Evolutionary conservation across 179 eudicot genomes (phyloP).

Genomic region (Silene vulgaris): DNA sequence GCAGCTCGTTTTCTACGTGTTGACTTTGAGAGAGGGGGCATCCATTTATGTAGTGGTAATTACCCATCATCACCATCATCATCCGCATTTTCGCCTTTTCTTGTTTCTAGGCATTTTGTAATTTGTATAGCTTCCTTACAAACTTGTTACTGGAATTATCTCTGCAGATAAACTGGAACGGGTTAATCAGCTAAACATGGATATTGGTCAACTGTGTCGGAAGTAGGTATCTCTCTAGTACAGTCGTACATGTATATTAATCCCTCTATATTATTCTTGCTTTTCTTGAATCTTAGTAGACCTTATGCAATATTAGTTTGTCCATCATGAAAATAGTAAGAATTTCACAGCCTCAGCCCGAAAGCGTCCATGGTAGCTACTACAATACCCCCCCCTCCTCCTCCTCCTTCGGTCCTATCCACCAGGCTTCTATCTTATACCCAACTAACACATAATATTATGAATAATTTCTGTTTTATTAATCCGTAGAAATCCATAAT

Average conservation of each 20-base stretch:
- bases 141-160: constrained; percentile 11
- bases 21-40: constrained; percentile 97
- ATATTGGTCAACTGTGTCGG: constrained; percentile 55
- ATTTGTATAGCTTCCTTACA: not conserved
- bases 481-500: no score
- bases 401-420: not conserved
- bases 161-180: constrained; percentile 68
- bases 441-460: not conserved
- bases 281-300: not conserved
- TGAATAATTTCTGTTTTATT: no score
- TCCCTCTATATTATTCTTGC: constrained; percentile 5
- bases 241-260: constrained; percentile 4
- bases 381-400: not conserved
- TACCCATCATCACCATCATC: not conserved
- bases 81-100: constrained; percentile 4
- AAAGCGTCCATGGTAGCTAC: not conserved
- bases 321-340: not conserved
- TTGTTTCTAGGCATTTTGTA: not conserved
- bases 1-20: constrained; percentile 65
- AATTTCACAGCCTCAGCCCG: not conserved
- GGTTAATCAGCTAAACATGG: constrained; percentile 62
- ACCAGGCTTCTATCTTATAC: not conserved
- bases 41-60: constrained; percentile 76
- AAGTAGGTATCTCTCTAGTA: constrained; percentile 45
- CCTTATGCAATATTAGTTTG: not conserved